Base-by-base conservation (phyloP, 306 rosid species). In the Glycyrrhiza uralensis region DNA sequence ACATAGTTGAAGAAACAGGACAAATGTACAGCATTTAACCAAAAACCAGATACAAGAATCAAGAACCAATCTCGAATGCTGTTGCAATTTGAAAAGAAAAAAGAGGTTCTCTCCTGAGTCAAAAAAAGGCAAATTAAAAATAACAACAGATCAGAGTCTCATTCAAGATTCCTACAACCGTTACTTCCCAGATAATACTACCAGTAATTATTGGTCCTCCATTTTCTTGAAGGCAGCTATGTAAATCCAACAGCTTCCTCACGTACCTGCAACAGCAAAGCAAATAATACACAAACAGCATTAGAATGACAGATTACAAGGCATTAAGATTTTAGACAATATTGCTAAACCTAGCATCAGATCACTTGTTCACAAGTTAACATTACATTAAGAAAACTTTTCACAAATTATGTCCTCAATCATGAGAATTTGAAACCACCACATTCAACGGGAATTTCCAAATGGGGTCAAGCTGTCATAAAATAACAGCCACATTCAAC, bases 221-320 rank as follows among this genome's bases (percentile, higher is more conserved):
- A 39, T 42, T 64, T 23, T 63, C 76, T 73, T 55, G 80, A 69
- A 70, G 39, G 72, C 79, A 65, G 58, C 78, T 28, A 69, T 54
- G 87, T 69, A 70, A 79, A 79, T 77, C 76, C 80, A 72, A 70
- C 67, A 66, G 83, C 72, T 77, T 60, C 28, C 61, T 93, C 89
- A 94, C 81, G 97, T 86, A 80, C 90, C 98, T 94, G 92, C 82
- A 91, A 68, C 35, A 75, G 20, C 78, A 75, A 44, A 69, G 46
- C 54, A 82, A 44, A 59, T 64, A 10, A 74, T 22, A 47, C 36
- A 65, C 20, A 81, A 79, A 35, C 42, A 50, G 22, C 33, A 30
- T 72, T 11, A 83, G 82, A 47, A 56, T 5, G 13, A 64, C 30
- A 19, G 30, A 32, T 14, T 49, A 52, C 39, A 49, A 1, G 14